These are phyloP conservation scores for Dunaliella sp. DNA, from an alignment of 139 green algal species.

Conservation along the genomic window DNA sequence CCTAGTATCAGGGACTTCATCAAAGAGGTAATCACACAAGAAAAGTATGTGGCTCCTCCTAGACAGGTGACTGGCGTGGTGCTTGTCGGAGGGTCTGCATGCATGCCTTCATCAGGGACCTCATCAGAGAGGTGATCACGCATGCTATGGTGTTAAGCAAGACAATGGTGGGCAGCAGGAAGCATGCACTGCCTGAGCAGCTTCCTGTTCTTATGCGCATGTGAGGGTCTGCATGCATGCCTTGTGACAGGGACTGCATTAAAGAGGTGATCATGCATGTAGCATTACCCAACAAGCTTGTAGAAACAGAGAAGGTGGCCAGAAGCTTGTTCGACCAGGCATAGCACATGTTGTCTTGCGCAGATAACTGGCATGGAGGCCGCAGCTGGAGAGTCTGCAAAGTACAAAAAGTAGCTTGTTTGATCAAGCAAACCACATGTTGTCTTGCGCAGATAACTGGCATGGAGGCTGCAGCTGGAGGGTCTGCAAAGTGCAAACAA, in stretches of 20 bases:
- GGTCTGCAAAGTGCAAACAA: background rate
- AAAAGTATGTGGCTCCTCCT: too few relatives aligned
- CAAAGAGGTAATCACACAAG: constrained; percentile 13
- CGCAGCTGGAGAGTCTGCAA: constrained; percentile 12
- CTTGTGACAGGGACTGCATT: background rate
- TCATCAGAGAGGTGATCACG: background rate
- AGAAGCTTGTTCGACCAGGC: background rate
- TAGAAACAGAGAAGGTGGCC: too few relatives aligned
- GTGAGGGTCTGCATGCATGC: background rate
- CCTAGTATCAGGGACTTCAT: constrained; percentile 55
- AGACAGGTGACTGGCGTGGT: too few relatives aligned
- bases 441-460: constrained; percentile 29
- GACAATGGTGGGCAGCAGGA: too few relatives aligned
- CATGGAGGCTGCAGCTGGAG: constrained; percentile 13
- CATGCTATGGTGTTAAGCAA: too few relatives aligned
- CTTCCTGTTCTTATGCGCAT: too few relatives aligned
- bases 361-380: constrained; percentile 20
- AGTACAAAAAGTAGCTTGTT: background rate
- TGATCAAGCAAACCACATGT: background rate
- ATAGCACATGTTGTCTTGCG: constrained; percentile 12
- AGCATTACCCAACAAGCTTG: too few relatives aligned
- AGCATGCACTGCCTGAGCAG: too few relatives aligned
- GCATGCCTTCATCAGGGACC: background rate
- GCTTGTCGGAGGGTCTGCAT: background rate
- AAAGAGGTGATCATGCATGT: background rate